Base-by-base conservation (phyloP, 352 stramenopile species). In the Pythium pectinolyticum region DNA sequence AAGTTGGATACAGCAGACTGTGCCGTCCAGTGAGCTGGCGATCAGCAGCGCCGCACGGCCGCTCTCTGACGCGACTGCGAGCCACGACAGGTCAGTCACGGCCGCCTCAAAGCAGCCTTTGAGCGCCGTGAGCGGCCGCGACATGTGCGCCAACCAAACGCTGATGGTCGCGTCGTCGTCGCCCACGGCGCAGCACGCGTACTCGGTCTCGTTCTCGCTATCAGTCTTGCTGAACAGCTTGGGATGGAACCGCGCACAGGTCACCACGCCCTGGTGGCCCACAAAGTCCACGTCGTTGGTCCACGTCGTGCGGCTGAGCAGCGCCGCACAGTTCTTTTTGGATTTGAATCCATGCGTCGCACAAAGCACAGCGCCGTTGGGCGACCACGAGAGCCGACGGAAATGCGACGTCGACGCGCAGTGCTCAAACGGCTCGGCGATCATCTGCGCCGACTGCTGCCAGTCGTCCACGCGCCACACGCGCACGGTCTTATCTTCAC, bases 261-360 rank as follows among this genome's bases (percentile, higher is more conserved):
- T 94, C 19, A 95, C 87, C 25, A 93, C 80, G 3, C 80, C 71
- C 54, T 86, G 75, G 31, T 95, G 87, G 3, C 87, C 87, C 2
- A 95, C 87, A 67, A 95, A 94, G 40, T 94, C 92, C 34, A 95
- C 72, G 9, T 95, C 84, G 46, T 95, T 90, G 7, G 70, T 77
- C 87, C 87, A 95, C 20, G 82, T 81, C 47, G 75, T 72, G 25
- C 87, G 82, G 39, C 93, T 84, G 10, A 95, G 65, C 43, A 95
- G 61, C 5, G 87, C 84, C 1, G 82, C 87, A 30, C 93, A 87
- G 39, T 95, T 90, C 65, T 92, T 92, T 74, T 94, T 94, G 17
- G 87, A 95, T 54, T 76, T 89, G 70, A 90, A 94, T 39, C 83
- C 87, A 55, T 95, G 87, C 1, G 87, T 95, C 6, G 82, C 78